A percentile compares a stretch with the other conserved stretches of the same genome.
Conservation (phyloP, 306 rosid genomes). For the Herpetospermum pedunculosum region DNA sequence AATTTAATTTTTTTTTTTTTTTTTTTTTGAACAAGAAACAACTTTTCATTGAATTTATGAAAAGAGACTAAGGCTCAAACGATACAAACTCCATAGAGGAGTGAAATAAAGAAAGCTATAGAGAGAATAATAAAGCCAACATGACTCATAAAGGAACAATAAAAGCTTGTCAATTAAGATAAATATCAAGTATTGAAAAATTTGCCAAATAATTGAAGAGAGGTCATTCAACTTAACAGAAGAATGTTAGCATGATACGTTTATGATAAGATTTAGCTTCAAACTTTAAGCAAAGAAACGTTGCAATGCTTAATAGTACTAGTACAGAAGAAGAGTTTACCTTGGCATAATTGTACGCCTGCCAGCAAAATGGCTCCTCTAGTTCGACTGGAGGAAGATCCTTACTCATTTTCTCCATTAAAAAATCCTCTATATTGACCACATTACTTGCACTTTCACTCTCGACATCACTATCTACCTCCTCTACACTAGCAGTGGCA, state of each 20-base stretch:
- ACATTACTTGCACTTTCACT: conserved; percentile 53
- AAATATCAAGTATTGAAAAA: too few species aligned
- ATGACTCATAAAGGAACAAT: too few species aligned
- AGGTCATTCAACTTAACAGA: not conserved
- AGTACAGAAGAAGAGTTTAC: conserved; percentile 26
- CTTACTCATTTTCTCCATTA: conserved; percentile 81
- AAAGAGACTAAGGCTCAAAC: too few species aligned
- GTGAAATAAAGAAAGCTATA: too few species aligned
- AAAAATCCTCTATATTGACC: conserved; percentile 59
- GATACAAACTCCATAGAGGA: too few species aligned
- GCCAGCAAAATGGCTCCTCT: conserved; percentile 99
- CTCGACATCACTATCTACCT: conserved; percentile 80
- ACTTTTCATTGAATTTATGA: too few species aligned
- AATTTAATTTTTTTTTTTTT: not conserved
- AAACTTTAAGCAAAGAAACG: not conserved
- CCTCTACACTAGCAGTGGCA: conserved; percentile 29
- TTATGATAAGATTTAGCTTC: not conserved
- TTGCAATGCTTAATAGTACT: not conserved
- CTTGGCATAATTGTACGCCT: conserved; percentile 86
- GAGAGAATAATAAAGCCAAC: too few species aligned
- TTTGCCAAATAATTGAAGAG: too few species aligned
- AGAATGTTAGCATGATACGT: not conserved
- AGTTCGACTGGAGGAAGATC: conserved; percentile 90
- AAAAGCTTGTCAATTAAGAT: too few species aligned
- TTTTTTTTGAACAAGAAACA: too few species aligned